Percentiles rank a stretch among this genome's conserved stretches.
phyloP scores from a whole-genome alignment of 2,329 filamentous ascomycete species.

The Aspergillus unguis region DNA sequence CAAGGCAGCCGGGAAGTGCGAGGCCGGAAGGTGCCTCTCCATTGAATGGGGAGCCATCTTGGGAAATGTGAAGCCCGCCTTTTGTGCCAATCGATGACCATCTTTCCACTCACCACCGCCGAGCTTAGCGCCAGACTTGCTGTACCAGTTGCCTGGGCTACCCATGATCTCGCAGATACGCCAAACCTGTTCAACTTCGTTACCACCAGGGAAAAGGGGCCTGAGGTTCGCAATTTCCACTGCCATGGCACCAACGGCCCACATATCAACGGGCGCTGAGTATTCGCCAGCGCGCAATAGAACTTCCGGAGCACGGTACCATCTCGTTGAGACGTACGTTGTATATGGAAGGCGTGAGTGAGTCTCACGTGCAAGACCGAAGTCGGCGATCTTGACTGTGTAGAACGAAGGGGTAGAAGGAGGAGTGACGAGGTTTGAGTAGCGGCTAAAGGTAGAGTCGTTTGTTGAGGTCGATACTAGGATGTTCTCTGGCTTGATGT shows the following conservation, averaged over 20 bases:
- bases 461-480: constrained; percentile 87
- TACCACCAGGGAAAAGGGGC: constrained; percentile 92
- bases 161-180: constrained; percentile 99
- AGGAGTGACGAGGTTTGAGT: constrained; percentile 88
- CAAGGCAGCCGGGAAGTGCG: constrained; percentile 86
- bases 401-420: constrained; percentile 91
- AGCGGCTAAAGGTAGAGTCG: constrained; percentile 88
- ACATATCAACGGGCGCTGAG: constrained; percentile 96
- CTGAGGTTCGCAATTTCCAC: constrained; percentile 96
- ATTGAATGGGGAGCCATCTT: constrained; percentile 98
- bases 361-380: constrained; percentile 94
- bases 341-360: constrained; percentile 96
- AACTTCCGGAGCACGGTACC: constrained; percentile 93
- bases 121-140: constrained; percentile 79
- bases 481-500: constrained; percentile 99
- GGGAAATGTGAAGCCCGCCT: constrained; percentile 96
- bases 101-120: constrained; percentile 98
- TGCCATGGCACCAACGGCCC: constrained; percentile 97
- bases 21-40: constrained; percentile 85
- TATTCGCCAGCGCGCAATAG: constrained; percentile 92
- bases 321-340: constrained; percentile 95
- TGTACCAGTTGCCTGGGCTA: constrained; percentile 97
- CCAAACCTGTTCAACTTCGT: constrained; percentile 99
- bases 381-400: constrained; percentile 97
- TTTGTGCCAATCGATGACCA: constrained; percentile 84